Evolutionary conservation across 225 moss, liverwort and hornwort species (phyloP), one percentile per base, ranked within the genome.

Genomic region (Antitrichia curtipendula): DNA sequence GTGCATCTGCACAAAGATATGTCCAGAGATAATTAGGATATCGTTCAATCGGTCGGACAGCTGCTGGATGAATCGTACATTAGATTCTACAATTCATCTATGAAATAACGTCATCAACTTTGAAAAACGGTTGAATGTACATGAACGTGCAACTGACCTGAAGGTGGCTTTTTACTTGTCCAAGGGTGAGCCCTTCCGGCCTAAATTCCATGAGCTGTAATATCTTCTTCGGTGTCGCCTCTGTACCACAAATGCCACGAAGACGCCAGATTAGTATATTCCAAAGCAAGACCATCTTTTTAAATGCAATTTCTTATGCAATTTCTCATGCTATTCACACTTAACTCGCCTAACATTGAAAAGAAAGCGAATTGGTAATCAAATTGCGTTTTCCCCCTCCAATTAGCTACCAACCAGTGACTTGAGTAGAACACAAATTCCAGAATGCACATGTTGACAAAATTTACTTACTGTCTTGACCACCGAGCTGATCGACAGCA

Each of bases 151-250:
- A 53, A 59, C 79, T 63, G 56, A 86, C 93, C 90, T 95, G 94
- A 56, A 95, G 91, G 74, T 95, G 95, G 58, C 94, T 95, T 77
- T 95, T 95, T 45, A 95, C 92, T 80, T 95, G 95, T 24, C 92
- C 92, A 38, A 95, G 92, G 28, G 92, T 95, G 69, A 95, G 89
- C n/a, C 90, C 95, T 8, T 92, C 89, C 64, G 82, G 87, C 43
- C 40, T 85, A 49, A 7, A 64, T 75, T 86, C 85, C 95, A 92
- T 95, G 60, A 73, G 89, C 75, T 94, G 90, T n/a, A 91, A 80
- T 87, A 94, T 94, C 88, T 86, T 86, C 88, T 95, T 95, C 19
- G 95, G 95, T 24, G 95, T 95, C 10, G 95, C 95, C 62, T 72
- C 95, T 95, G 88, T 63, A 87, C 58, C 57, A 82, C 49, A 81